Conservation (phyloP, 2,329 filamentous ascomycete genomes). For the Fusarium pininemorale region DNA sequence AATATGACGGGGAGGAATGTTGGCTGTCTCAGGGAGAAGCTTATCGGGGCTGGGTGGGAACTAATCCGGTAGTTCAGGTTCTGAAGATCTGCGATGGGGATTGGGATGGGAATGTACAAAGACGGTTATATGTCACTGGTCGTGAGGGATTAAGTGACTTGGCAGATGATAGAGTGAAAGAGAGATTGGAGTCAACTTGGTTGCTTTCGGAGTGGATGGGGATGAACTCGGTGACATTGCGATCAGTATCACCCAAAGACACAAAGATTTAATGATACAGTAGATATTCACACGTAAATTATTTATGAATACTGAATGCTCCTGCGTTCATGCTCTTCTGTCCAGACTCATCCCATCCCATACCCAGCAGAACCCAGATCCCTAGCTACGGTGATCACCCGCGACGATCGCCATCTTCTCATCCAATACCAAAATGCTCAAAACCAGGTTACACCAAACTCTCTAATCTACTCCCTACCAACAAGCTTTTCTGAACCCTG, state of each 20-base stretch:
- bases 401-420: not conserved
- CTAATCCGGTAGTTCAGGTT: not conserved
- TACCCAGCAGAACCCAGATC: not conserved
- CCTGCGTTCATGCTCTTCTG: not conserved
- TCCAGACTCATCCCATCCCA: not conserved
- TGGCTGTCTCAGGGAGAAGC: not conserved
- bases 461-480: not conserved
- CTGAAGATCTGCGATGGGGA: not conserved
- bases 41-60: not conserved
- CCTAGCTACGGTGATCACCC: not conserved
- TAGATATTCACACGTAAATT: not conserved
- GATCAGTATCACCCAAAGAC: too few relatives aligned
- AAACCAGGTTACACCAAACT: not conserved
- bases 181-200: not conserved
- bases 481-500: not conserved
- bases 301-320: rapidly evolving
- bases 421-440: rapidly evolving
- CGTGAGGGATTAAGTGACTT: not conserved
- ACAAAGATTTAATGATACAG: too few relatives aligned
- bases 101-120: not conserved
- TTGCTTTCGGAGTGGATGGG: not conserved
- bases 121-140: not conserved
- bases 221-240: not conserved
- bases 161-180: not conserved
- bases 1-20: conserved; percentile 12